Evolutionary conservation across 2,329 filamentous ascomycete genomes (phyloP), one percentile per base, ranked within the genome.

Genomic region (Verticillium alfalfae): DNA sequence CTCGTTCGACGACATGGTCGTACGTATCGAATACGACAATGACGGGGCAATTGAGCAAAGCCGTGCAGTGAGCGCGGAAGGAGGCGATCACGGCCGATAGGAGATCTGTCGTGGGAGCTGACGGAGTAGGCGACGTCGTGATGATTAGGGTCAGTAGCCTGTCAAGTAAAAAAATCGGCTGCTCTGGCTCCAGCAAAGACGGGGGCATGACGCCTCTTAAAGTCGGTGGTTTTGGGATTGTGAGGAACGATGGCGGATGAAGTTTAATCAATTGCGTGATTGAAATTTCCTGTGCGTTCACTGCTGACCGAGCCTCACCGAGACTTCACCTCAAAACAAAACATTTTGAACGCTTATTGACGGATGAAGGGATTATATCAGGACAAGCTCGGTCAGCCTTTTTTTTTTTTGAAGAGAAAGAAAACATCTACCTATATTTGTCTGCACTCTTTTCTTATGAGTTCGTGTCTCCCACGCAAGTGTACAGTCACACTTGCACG

Each of bases 91-190:
- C 77, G 0, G 78, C 68, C 0, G 75, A 75, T n/a, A 85, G 65
- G 0, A 85, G 76, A 16, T 84, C 82, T 0, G 81, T 81, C 0
- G 80, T 79, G 0, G 83, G 83, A 0, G 80, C 78, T 1, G 82
- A 85, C 0, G 83, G 83, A 0, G 82, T 85, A 0, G 82, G 78
- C 2, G 83, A 85, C 0, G 82, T 85, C 1, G 83, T 84, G 65
- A 85, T 76, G 57, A 85, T 76, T 58, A 81, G 68, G 0, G 79
- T 81, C 39, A 81, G 54, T 31, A 31, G 26, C 45, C 45, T 52
- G n/a, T 52, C 16, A 9, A 52, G 45, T 18, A 18, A 26, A 12
- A 10, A 26, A 1, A 3, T 18, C n/a, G 5, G n/a, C 18, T 9
- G 45, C n/a, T 26, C 18, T 18, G n/a, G 45, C n/a, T 26, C 18